phyloP scores from a whole-genome alignment of 2,329 filamentous ascomycete genomes.

The Beauveria medogensis region DNA sequence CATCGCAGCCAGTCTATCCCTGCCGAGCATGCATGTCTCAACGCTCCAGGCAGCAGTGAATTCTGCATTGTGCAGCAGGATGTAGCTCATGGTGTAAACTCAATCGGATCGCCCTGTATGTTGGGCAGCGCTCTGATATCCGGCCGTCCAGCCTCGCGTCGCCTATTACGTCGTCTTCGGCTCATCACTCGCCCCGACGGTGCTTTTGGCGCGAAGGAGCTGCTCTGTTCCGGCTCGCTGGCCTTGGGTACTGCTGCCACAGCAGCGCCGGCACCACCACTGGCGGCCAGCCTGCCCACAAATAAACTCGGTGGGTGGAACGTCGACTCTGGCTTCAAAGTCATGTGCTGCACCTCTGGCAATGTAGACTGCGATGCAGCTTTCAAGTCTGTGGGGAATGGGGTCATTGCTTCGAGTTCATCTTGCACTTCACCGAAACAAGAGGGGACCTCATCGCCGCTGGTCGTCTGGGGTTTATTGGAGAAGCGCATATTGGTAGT shows the following conservation, averaged over 20 bases:
- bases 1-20: slow-evolving; percentile 2
- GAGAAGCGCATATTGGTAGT: not conserved
- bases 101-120: slow-evolving; percentile 26
- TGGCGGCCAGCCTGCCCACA: slow-evolving; percentile 21
- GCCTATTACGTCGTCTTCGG: slow-evolving; percentile 14
- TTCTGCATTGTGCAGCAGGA: not conserved
- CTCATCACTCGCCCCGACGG: slow-evolving; percentile 7
- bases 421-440: not conserved
- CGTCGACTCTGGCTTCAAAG: slow-evolving; percentile 16
- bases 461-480: not conserved
- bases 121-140: slow-evolving; percentile 26
- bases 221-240: not conserved
- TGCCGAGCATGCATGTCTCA: slow-evolving; percentile 9
- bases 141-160: slow-evolving; percentile 20
- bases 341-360: not conserved
- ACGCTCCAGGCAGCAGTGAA: not conserved
- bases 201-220: slow-evolving; percentile 1
- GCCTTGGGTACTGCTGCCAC: not conserved
- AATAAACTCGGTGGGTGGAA: slow-evolving; percentile 27
- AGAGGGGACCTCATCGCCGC: not conserved
- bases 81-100: slow-evolving; percentile 12
- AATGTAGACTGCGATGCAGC: slow-evolving; percentile 9
- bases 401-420: not conserved
- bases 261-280: not conserved
- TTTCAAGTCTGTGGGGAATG: slow-evolving; percentile 10